Evolutionary conservation across 179 eudicot genomes (phyloP), one percentile per base, ranked within the genome.

Genomic region (Patellifolia procumbens): DNA sequence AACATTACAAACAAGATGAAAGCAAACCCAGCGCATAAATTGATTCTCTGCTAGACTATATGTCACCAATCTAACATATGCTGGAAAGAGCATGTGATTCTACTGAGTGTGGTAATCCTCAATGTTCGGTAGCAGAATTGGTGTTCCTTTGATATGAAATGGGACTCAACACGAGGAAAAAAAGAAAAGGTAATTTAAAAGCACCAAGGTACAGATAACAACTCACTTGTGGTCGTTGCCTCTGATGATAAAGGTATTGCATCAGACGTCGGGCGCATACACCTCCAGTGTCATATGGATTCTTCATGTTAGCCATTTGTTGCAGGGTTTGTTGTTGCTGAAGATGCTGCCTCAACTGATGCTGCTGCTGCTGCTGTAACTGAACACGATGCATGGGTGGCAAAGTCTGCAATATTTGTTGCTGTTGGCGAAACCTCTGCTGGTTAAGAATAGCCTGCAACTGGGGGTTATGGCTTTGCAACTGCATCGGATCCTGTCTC

Each of bases 181-280:
- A 74, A 11, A 66, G 17, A 20, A 5, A 11, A 26, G 42, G 59
- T 15, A 39, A 72, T n/a, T 58, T 20, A 29, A 34, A 42, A 31
- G 56, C 59, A 67, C 43, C 19, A 56, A 29, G 35, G 56, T 69
- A 70, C 24, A 72, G 13, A 49, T 8, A 60, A 73, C 29, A 28
- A 85, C 97, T 91, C 84, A 94, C 98, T 78, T 87, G 42, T 19
- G 97, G 96, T 11, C 91, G 83, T 76, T 93, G 97, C 74, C 94
- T 76, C 84, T 89, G 96, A 78, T 92, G 97, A 85, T 91, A 94
- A 22, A 94, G 82, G 76, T 91, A 92, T 65, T 94, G 96, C 98
- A 94, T 94, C 71, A 94, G 78, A 52, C 97, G 87, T 9, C 96
- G 90, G 37, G 94, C 90, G 78, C 98, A 94, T 51, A 92, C 89